Percentiles rank a stretch among this genome's conserved stretches.
phyloP scores from a whole-genome alignment of 768 basidiomycete genomes.

The Rhodocollybia butyracea region DNA sequence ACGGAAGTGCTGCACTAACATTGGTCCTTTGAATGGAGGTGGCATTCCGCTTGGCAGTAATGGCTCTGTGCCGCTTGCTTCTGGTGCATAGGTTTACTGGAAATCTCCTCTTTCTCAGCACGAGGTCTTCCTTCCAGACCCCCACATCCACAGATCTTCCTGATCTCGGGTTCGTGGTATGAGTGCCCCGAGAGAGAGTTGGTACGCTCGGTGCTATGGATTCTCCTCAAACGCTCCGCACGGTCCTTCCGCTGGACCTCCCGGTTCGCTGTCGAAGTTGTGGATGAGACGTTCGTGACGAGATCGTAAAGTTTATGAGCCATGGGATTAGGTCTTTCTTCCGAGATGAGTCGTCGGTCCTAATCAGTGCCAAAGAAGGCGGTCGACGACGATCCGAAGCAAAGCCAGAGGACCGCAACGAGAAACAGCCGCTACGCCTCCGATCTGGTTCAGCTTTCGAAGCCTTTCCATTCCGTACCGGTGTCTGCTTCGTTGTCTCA shows the following conservation, averaged over 20 bases:
- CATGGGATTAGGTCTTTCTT: constrained; percentile 35
- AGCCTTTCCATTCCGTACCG: constrained; percentile 64
- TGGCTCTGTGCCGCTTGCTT: background rate
- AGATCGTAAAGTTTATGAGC: constrained; percentile 31
- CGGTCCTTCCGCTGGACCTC: constrained; percentile 7
- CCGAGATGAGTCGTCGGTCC: constrained; percentile 56
- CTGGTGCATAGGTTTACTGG: background rate
- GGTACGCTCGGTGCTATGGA: constrained; percentile 46
- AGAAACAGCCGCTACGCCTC: constrained; percentile 33
- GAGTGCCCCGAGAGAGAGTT: constrained; percentile 43
- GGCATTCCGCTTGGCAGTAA: background rate
- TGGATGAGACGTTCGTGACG: constrained; percentile 12
- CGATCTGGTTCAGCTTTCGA: constrained; percentile 59
- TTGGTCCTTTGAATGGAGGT: background rate
- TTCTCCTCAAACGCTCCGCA: constrained; percentile 9
- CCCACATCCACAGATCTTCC: constrained; percentile 11
- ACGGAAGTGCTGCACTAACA: constrained; percentile 23
- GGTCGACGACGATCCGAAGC: constrained; percentile 51
- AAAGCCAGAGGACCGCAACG: constrained; percentile 39
- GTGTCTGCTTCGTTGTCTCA: background rate
- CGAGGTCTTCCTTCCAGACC: background rate
- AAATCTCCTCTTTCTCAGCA: background rate
- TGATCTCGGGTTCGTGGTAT: constrained; percentile 22
- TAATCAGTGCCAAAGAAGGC: constrained; percentile 59
- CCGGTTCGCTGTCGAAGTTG: background rate